These are phyloP conservation scores for Cyberlindnera sargentensis DNA, from an alignment of 805 yeast genomes.

Conservation along the genomic window DNA sequence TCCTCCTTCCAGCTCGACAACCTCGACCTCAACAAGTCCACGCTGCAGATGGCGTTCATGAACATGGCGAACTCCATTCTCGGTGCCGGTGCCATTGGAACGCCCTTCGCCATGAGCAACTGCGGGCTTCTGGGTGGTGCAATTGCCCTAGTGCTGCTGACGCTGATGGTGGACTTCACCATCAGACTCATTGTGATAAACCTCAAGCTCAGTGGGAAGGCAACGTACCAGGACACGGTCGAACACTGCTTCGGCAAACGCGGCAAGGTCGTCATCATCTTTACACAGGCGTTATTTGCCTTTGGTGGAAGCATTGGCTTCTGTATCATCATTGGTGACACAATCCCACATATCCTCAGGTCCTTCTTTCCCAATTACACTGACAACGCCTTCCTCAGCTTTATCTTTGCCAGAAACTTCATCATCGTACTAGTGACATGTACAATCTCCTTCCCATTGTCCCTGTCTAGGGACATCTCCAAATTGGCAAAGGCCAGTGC, in stretches of 20 bases:
- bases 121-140: conserved; percentile 75
- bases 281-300: conserved; percentile 84
- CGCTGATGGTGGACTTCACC: conserved; percentile 85
- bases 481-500: conserved; percentile 83
- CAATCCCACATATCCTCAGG: conserved; percentile 82
- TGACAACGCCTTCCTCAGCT: conserved; percentile 32
- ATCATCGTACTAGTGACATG: conserved; percentile 64
- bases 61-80: conserved; percentile 93
- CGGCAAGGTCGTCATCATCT: conserved; percentile 61
- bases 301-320: conserved; percentile 93
- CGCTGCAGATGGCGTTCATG: conserved; percentile 85
- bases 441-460: conserved; percentile 74
- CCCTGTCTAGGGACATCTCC: conserved; percentile 74
- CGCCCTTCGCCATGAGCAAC: conserved; percentile 80
- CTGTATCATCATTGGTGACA: conserved; percentile 91
- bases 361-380: conserved; percentile 47
- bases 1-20: conserved; percentile 4
- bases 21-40: conserved; percentile 36
- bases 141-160: conserved; percentile 49
- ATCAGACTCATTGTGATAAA: conserved; percentile 71
- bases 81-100: conserved; percentile 95
- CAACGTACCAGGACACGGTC: conserved; percentile 82
- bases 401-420: conserved; percentile 60
- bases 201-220: conserved; percentile 67
- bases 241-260: conserved; percentile 65